phyloP scores from a whole-genome alignment of 371 early-diverging fungal genomes.

The Apophysomyces sp. region DNA sequence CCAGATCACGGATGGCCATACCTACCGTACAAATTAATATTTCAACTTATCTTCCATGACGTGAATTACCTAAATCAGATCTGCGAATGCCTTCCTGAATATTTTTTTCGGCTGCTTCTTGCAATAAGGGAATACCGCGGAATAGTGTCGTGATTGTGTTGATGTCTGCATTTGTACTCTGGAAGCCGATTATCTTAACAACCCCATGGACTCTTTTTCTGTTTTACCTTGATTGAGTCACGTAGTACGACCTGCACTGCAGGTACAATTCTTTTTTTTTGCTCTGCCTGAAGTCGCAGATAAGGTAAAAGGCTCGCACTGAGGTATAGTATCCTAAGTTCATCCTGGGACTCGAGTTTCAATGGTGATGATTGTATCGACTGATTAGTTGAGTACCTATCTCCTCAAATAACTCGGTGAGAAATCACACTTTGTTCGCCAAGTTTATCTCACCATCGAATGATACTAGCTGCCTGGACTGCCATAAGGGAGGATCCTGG shows the following conservation, averaged over 20 bases:
- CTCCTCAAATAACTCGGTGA: background rate
- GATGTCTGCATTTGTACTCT: constrained; percentile 42
- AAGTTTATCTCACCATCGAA: constrained; percentile 43
- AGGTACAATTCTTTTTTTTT: constrained; percentile 28
- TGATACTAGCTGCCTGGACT: constrained; percentile 42
- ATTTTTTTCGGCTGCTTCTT: constrained; percentile 23
- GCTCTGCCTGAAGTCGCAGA: constrained; percentile 22
- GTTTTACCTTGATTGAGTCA: constrained; percentile 39
- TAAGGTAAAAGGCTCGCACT: constrained; percentile 50
- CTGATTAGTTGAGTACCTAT: background rate
- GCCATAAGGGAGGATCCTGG: constrained; percentile 27
- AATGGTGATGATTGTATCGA: background rate
- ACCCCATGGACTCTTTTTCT: background rate
- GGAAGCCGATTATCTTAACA: background rate
- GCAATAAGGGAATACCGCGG: constrained; percentile 27
- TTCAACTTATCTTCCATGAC: background rate
- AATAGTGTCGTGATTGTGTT: constrained; percentile 44
- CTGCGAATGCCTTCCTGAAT: constrained; percentile 14
- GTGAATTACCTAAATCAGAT: constrained; percentile 35
- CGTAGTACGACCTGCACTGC: constrained; percentile 40
- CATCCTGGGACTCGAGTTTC: background rate
- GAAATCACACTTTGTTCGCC: background rate
- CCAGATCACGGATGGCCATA: constrained; percentile 55
- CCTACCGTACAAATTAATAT: constrained; percentile 23
- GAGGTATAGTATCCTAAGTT: constrained; percentile 27